Evolutionary conservation across 2,329 filamentous ascomycete genomes (phyloP).

Genomic region (Aspergillus sp.): DNA sequence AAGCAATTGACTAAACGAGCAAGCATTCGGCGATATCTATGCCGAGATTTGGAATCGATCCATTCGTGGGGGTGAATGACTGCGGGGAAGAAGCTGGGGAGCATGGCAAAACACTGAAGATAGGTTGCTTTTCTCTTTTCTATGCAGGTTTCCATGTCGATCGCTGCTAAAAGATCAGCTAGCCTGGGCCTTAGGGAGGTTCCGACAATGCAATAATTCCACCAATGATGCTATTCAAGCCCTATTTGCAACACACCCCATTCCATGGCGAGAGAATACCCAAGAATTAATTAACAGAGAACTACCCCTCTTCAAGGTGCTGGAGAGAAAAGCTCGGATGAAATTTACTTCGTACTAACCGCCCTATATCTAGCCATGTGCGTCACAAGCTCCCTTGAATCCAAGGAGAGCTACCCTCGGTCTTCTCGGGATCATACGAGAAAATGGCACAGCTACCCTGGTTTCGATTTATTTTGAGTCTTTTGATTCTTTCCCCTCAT

Average conservation of each 20-base stretch:
- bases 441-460: constrained; percentile 11
- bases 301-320: constrained; percentile 3
- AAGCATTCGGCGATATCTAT: too few species aligned
- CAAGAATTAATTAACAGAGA: neutral
- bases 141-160: too few species aligned
- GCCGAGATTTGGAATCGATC: too few species aligned
- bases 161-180: too few species aligned
- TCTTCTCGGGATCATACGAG: neutral
- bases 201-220: constrained; percentile 3
- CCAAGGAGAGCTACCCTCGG: neutral
- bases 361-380: neutral
- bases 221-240: constrained; percentile 7
- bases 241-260: neutral
- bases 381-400: neutral
- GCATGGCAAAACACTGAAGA: too few species aligned
- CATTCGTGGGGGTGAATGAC: too few species aligned
- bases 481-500: constrained; percentile 10
- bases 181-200: too few species aligned
- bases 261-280: neutral
- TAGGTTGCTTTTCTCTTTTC: too few species aligned
- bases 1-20: too few species aligned
- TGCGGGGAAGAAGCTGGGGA: too few species aligned
- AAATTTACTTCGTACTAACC: too few species aligned
- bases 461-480: constrained; percentile 5
- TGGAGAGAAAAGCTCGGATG: too few species aligned